phyloP scores from a whole-genome alignment of 129 eudicot species.

The Saposhnikovia divaricata region DNA sequence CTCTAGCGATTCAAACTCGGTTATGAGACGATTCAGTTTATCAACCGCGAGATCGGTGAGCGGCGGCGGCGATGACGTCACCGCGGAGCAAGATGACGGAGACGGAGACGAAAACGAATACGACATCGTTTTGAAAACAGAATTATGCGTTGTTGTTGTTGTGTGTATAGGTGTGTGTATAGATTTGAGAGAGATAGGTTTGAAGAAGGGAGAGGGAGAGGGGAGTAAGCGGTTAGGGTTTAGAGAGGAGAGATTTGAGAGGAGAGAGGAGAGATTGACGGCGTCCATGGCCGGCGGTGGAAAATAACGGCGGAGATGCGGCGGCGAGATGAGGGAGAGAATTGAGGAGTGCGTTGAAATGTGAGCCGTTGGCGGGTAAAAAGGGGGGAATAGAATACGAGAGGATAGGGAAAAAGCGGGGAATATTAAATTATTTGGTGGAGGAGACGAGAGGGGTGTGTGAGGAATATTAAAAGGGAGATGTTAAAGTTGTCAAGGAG shows the following conservation, averaged over 20 bases:
- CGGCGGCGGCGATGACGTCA: slow-evolving; percentile 30
- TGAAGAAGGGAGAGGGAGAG: background rate
- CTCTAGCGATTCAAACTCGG: slow-evolving; percentile 50
- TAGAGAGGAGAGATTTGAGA: slow-evolving; percentile 22
- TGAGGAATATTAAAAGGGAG: background rate
- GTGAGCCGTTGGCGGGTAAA: background rate
- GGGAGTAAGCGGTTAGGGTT: slow-evolving; percentile 11
- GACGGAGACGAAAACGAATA: background rate
- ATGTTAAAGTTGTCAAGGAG: too few species aligned
- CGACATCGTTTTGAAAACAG: background rate
- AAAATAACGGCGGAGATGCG: too few species aligned
- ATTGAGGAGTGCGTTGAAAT: background rate
- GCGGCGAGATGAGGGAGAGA: background rate
- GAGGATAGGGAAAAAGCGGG: slow-evolving; percentile 6
- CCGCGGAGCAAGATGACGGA: slow-evolving; percentile 24
- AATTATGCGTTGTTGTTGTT: background rate
- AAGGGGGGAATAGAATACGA: background rate
- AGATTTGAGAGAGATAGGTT: slow-evolving; percentile 15
- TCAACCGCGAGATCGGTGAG: slow-evolving; percentile 27
- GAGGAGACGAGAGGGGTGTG: background rate
- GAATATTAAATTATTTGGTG: background rate
- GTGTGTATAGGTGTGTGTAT: slow-evolving; percentile 2
- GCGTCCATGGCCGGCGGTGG: slow-evolving; percentile 14
- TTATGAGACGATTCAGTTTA: slow-evolving; percentile 38
- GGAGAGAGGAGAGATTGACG: slow-evolving; percentile 18